phyloP scores from a whole-genome alignment of 106 monocot genomes.

The Allium cepa region DNA sequence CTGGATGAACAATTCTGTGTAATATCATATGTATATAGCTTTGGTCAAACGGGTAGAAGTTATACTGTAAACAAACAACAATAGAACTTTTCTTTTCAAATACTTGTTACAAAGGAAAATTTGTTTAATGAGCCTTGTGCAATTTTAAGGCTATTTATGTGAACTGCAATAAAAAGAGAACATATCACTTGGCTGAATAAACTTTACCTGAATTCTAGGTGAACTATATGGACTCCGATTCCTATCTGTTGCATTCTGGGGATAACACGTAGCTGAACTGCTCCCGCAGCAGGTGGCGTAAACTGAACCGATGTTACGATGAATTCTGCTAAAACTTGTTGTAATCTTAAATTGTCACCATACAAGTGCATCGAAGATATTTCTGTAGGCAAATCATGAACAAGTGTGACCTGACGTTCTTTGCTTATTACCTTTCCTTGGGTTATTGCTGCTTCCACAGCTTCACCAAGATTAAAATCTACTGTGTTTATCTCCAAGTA shows the following conservation, averaged over 20 bases:
- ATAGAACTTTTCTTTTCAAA: too few relatives aligned
- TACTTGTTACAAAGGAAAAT: too few relatives aligned
- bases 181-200: too few relatives aligned
- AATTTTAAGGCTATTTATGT: too few relatives aligned
- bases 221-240: constrained; percentile 53
- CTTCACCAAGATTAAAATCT: constrained; percentile 71
- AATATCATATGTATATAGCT: neutral
- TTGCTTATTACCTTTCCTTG: constrained; percentile 64
- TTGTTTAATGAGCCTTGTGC: too few relatives aligned
- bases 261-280: constrained; percentile 47
- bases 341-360: constrained; percentile 81
- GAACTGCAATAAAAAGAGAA: too few relatives aligned
- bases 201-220: constrained; percentile 70
- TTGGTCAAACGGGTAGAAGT: too few relatives aligned
- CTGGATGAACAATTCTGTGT: constrained; percentile 76
- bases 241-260: constrained; percentile 52
- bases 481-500: constrained; percentile 57
- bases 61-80: too few relatives aligned
- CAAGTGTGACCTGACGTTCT: constrained; percentile 40
- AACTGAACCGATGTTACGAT: constrained; percentile 59
- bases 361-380: constrained; percentile 57
- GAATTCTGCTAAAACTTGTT: constrained; percentile 74
- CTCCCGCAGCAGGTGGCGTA: constrained; percentile 40
- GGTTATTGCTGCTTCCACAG: constrained; percentile 51
- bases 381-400: constrained; percentile 57